phyloP scores from a whole-genome alignment of 75 land plant species.

The Picea sitchensis region DNA sequence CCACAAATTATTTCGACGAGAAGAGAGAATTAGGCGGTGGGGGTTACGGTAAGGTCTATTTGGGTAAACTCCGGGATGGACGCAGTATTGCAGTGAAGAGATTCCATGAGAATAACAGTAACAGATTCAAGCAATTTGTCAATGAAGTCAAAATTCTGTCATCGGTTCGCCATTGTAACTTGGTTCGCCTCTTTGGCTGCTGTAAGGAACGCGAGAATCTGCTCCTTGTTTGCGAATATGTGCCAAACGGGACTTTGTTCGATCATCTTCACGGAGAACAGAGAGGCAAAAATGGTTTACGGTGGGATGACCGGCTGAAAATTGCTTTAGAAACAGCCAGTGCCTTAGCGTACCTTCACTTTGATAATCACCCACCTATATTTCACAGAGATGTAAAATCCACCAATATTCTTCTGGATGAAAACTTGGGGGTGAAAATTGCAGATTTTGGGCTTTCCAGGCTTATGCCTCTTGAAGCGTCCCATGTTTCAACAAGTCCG shows the following conservation, averaged over 20 bases:
- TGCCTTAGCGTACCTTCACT: constrained; percentile 33
- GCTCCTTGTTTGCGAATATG: constrained; percentile 38
- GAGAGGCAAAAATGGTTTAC: background rate
- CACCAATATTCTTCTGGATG: constrained; percentile 38
- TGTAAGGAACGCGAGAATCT: background rate
- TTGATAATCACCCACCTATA: constrained; percentile 12
- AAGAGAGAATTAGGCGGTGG: constrained; percentile 69
- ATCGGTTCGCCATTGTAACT: background rate
- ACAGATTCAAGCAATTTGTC: no score
- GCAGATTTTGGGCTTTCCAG: constrained; percentile 35
- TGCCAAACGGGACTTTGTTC: constrained; percentile 30
- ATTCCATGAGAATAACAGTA: background rate
- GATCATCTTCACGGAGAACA: constrained; percentile 26
- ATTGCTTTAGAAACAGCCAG: constrained; percentile 32
- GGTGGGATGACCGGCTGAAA: constrained; percentile 23
- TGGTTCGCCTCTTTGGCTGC: background rate
- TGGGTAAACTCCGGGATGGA: constrained; percentile 12
- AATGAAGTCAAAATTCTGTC: background rate
- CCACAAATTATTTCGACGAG: constrained; percentile 48
- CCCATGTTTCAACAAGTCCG: constrained; percentile 23
- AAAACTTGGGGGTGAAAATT: constrained; percentile 15
- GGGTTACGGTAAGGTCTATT: constrained; percentile 78
- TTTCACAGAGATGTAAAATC: constrained; percentile 46
- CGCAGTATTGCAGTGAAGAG: background rate
- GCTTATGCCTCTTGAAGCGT: background rate